Evolutionary conservation across 441 rosid species (phyloP), one percentile per base, ranked within the genome.

Genomic region (Croton setiger): DNA sequence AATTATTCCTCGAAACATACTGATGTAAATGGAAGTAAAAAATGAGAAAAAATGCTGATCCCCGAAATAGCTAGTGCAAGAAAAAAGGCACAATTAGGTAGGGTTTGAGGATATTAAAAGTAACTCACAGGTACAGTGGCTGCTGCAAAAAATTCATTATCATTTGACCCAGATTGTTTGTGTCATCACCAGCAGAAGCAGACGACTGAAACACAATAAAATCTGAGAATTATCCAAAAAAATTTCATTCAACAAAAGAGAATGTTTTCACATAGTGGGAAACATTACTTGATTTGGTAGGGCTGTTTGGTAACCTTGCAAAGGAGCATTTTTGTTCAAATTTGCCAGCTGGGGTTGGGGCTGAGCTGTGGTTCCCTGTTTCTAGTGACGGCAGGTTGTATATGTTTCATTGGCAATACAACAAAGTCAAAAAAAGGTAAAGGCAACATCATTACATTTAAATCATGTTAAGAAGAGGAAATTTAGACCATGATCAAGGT

Each of bases 101-200:
- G 49, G 39, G 45, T 64, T 53, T 57, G 12, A 72, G 36, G 44
- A 67, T 51, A 68, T 62, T 63, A 73, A 65, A 76, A 31, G 56
- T 52, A 66, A 90, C 96, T 87, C 79, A 95, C 98, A 83, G 75
- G 78, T 71, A 79, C 55, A 74, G 64, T 36, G 95, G 93, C 67
- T 76, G 88, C 74, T 78, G 81, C 80, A 92, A 79, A 72, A 80
- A 79, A 68, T 78, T 76, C 56, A 88, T 31, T 71, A 95, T 85
- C 75, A 80, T 76, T 74, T 84, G 86, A 66, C 71, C 74, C 14
- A 76, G 55, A 64, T 75, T 77, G 76, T 65, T 76, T 62, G 83
- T 68, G 72, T 75, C 85, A 63, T 80, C 84, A 27, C 31, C 31
- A 27, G 31, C 31, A 27, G 31, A 27, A 74, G 77, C 79, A 35